These are phyloP conservation scores for Eucalyptus leucophloia DNA, from an alignment of 345 rosid species.

Conservation along the genomic window DNA sequence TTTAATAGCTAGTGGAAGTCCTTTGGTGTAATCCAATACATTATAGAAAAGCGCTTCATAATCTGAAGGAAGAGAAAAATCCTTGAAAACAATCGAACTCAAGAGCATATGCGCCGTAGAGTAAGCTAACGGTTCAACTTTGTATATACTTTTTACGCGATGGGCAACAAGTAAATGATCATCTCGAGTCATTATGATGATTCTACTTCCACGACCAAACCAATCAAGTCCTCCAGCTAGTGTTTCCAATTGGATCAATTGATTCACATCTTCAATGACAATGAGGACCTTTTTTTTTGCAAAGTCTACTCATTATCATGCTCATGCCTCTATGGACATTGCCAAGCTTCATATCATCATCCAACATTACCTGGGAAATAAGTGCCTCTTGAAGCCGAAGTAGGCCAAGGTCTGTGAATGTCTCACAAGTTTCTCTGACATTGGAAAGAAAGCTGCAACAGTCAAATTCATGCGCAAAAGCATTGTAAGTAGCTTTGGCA, in stretches of 20 bases:
- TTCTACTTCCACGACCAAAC: conserved; percentile 8
- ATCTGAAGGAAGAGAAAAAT: background rate
- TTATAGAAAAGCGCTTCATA: background rate
- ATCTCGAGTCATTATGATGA: conserved; percentile 8
- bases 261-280: conserved; percentile 7
- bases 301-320: background rate
- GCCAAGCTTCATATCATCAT: background rate
- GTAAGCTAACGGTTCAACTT: background rate
- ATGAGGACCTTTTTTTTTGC: background rate
- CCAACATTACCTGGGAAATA: background rate
- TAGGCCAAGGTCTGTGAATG: background rate
- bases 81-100: background rate
- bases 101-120: background rate
- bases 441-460: conserved; percentile 9
- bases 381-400: background rate
- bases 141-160: background rate
- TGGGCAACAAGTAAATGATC: background rate
- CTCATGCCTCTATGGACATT: background rate
- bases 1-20: conserved; percentile 2
- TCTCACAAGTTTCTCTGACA: conserved; percentile 12
- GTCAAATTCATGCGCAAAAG: conserved; percentile 5
- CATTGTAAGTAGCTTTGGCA: conserved; percentile 10
- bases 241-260: background rate
- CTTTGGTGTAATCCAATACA: background rate
- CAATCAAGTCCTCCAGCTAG: background rate